Percentiles rank a stretch among this genome's conserved stretches.
These are phyloP conservation scores for Geoglossum glabrum DNA, from an alignment of 495 filamentous ascomycete species.

Conservation along the genomic window DNA sequence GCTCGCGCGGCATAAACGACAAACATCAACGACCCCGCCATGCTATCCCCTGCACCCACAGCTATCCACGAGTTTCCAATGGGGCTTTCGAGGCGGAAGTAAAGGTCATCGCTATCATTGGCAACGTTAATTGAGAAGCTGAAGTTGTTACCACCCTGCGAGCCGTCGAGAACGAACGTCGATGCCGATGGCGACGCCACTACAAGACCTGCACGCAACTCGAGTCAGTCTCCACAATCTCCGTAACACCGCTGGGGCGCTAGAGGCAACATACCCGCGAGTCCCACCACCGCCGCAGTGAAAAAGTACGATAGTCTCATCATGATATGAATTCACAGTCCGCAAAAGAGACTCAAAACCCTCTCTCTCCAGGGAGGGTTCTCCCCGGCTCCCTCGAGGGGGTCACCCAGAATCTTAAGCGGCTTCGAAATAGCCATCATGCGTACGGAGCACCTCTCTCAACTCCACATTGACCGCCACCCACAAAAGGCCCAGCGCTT, in stretches of 20 bases:
- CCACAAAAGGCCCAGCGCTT: neutral
- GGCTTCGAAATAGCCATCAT: neutral
- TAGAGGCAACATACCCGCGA: neutral
- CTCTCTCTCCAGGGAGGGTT: neutral
- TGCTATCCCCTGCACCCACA: neutral
- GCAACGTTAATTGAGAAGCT: slow-evolving; percentile 2
- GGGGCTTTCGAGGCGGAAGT: neutral
- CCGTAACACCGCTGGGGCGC: too few relatives aligned
- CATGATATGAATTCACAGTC: neutral
- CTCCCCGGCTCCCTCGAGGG: neutral
- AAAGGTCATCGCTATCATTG: neutral
- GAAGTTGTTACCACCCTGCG: neutral
- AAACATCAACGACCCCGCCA: slow-evolving; percentile 4
- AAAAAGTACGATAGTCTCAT: neutral
- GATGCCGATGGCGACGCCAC: neutral
- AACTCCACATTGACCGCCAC: neutral
- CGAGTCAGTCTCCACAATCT: neutral
- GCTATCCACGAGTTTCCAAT: slow-evolving; percentile 1
- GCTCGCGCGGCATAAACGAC: neutral
- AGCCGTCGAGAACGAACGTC: neutral
- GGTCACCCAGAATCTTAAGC: neutral
- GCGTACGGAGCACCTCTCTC: too few relatives aligned
- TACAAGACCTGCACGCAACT: neutral
- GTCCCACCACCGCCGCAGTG: neutral
- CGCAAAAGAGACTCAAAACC: neutral